Conservation (phyloP, 2,329 filamentous ascomycete species). For the Pestalotiopsis sp. region DNA sequence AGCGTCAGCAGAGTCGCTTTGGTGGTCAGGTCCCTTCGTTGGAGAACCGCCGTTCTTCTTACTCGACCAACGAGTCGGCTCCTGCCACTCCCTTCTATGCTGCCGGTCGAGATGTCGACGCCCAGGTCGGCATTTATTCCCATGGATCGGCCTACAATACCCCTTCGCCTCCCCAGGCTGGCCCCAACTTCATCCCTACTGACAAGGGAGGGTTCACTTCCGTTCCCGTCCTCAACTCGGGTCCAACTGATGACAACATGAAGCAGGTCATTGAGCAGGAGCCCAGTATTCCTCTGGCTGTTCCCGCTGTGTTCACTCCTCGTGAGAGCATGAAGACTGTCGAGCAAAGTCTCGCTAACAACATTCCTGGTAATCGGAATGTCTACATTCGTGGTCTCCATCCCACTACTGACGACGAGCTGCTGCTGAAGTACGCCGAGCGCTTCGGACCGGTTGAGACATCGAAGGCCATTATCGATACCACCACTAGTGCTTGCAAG, state of each 20-base stretch:
- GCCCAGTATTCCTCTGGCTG: constrained; percentile 83
- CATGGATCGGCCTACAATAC: constrained; percentile 62
- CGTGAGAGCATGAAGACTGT: constrained; percentile 85
- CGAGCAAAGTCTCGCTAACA: constrained; percentile 92
- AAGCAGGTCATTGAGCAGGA: constrained; percentile 71
- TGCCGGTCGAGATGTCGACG: constrained; percentile 60
- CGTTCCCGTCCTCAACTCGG: constrained; percentile 32
- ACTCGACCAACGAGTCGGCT: constrained; percentile 68
- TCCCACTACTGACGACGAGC: constrained; percentile 91
- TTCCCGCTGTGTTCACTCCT: constrained; percentile 86
- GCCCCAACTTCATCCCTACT: constrained; percentile 33
- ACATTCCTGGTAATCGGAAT: constrained; percentile 88
- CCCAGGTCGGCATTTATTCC: constrained; percentile 61
- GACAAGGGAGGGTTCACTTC: constrained; percentile 41
- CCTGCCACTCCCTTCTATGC: constrained; percentile 67
- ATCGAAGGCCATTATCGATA: constrained; percentile 98
- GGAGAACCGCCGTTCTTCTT: constrained; percentile 67
- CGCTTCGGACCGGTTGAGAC: constrained; percentile 94
- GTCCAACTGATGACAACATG: constrained; percentile 50
- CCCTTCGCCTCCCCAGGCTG: constrained; percentile 65
- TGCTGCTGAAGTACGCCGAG: constrained; percentile 77
- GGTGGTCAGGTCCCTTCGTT: constrained; percentile 61
- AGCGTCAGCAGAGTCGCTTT: constrained; percentile 31
- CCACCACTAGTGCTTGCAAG: constrained; percentile 91
- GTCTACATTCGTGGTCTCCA: constrained; percentile 97